A percentile compares a stretch with the other conserved stretches of the same genome.
phyloP scores from a whole-genome alignment of 371 early-diverging fungal genomes.

The Mortierella sp. region DNA sequence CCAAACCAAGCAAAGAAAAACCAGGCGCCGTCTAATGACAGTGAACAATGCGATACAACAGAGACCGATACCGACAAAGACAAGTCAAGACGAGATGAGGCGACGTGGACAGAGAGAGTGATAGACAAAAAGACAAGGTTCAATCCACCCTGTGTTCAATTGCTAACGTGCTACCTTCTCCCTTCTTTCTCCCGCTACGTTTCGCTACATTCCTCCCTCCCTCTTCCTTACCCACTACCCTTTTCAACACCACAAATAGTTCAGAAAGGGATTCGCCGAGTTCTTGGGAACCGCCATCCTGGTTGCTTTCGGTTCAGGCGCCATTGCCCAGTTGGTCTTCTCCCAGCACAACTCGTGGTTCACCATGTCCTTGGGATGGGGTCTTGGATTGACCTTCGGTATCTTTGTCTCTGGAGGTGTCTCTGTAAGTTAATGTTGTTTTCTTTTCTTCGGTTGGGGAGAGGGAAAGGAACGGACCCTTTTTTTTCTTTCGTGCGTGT shows the following conservation, averaged over 20 bases:
- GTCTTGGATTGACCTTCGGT: slow-evolving; percentile 70
- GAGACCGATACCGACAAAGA: slow-evolving; percentile 1
- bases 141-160: neutral
- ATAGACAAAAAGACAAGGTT: neutral
- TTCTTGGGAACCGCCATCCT: slow-evolving; percentile 86
- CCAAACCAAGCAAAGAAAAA: no score
- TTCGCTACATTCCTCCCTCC: neutral
- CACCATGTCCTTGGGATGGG: slow-evolving; percentile 71
- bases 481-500: neutral
- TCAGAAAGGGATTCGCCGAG: slow-evolving; percentile 84
- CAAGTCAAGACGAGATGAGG: neutral
- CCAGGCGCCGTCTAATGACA: no score
- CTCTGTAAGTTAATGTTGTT: slow-evolving; percentile 69
- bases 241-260: slow-evolving; percentile 22
- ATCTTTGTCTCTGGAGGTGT: slow-evolving; percentile 81
- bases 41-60: no score
- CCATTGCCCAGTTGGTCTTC: slow-evolving; percentile 68
- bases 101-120: neutral
- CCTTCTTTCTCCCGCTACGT: neutral
- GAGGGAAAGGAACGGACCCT: neutral
- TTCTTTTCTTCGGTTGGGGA: neutral
- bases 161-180: neutral
- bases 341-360: slow-evolving; percentile 56
- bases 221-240: neutral
- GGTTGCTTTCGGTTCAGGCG: slow-evolving; percentile 78